Conservation (phyloP, 1,284 basidiomycete species). For the Ganoderma sinense region DNA sequence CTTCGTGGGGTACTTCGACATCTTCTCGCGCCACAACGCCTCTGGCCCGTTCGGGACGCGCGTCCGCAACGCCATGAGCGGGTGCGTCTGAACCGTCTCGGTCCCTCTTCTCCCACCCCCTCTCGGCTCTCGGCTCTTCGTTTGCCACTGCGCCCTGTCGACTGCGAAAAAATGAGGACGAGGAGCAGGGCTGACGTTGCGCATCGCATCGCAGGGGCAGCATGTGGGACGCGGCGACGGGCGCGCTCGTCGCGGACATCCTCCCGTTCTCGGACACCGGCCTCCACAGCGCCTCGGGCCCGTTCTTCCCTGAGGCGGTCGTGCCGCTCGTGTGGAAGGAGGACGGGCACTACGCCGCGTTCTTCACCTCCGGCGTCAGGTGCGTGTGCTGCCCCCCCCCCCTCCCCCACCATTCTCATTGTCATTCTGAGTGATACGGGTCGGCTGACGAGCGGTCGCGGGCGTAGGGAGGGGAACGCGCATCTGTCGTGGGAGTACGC, state of each 20-base stretch:
- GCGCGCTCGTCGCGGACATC: background rate
- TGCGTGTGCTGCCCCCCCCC: no score
- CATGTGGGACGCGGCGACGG: background rate
- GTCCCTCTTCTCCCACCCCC: background rate
- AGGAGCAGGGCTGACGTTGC: no score
- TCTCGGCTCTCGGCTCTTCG: no score
- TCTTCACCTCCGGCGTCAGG: conserved; percentile 5
- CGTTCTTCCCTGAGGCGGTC: conserved; percentile 1
- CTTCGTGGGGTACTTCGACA: background rate
- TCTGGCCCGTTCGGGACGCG: conserved; percentile 7
- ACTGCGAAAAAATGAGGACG: no score
- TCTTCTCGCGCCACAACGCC: background rate
- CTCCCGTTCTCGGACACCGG: conserved; percentile 1
- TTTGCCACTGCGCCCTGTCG: no score
- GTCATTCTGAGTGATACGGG: no score
- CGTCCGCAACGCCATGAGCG: background rate
- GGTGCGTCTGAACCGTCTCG: no score
- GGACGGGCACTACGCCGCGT: background rate
- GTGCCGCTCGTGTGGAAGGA: conserved; percentile 7
- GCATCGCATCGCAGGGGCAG: conserved; percentile 4
- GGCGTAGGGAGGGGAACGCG: background rate
- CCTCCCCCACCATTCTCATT: no score
- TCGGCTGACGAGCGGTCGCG: background rate
- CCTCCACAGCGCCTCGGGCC: background rate
- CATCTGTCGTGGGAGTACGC: background rate